Conservation (phyloP, 1,284 basidiomycete species). For the Dichomitus squalens region DNA sequence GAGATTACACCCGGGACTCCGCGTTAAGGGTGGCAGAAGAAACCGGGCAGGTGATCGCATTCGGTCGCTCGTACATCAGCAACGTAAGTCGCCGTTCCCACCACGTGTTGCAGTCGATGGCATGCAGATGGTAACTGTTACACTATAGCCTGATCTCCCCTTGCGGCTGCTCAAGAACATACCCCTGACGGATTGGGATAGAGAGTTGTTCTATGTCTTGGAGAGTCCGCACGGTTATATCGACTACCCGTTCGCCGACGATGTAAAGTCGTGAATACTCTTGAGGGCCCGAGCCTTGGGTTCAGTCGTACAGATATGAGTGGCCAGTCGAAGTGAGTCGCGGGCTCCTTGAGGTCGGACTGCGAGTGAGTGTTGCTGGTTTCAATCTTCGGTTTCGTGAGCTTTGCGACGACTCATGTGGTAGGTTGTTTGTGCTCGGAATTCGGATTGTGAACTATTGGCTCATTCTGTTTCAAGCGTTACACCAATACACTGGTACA, state of each 20-base stretch:
- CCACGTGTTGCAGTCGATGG: not conserved
- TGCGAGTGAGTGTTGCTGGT: too few species aligned
- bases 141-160: conserved; percentile 48
- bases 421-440: too few species aligned
- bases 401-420: too few species aligned
- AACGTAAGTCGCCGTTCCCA: conserved; percentile 31
- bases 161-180: conserved; percentile 36
- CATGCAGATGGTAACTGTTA: not conserved
- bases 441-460: too few species aligned
- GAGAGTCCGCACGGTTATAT: conserved; percentile 35
- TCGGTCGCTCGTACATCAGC: conserved; percentile 50
- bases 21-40: conserved; percentile 32
- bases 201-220: conserved; percentile 29
- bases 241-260: conserved; percentile 27
- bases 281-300: too few species aligned
- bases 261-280: too few species aligned
- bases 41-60: conserved; percentile 42
- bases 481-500: too few species aligned
- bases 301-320: too few species aligned
- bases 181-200: conserved; percentile 26
- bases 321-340: too few species aligned
- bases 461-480: too few species aligned
- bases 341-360: too few species aligned
- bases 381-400: too few species aligned
- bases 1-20: conserved; percentile 33